Base-by-base conservation (phyloP, 2,329 filamentous ascomycete species). In the Fusarium robinianum region DNA sequence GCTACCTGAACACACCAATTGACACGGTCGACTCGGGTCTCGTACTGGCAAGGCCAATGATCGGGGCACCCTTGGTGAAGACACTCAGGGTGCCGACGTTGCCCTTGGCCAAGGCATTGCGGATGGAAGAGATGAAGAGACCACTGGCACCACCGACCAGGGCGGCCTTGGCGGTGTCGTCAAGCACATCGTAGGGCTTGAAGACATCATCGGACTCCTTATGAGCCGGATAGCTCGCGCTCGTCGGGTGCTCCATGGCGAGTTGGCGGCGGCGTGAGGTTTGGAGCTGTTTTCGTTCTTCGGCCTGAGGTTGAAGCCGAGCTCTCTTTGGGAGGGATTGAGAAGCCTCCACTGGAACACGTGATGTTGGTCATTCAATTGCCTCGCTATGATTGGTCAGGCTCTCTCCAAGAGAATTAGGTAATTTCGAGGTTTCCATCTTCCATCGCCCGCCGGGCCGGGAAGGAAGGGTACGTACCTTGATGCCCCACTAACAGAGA, bases 31-130 rank as follows among this genome's bases (percentile, higher is more conserved):
- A 25, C 5, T 6, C 14, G 14, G 31, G n/a, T 8, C 6, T 32
- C 65, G 36, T 67, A 71, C 68, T 61, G 51, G 62, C 63, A 25
- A 71, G 61, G 31, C 69, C 86, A 64, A 92, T 87, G 35, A 85
- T 85, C 63, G 84, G 76, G 56, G 90, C 91, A 44, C 84, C 85
- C 63, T 83, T 82, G 32, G 88, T 88, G 66, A 97, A 84, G 63
- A 96, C 79, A 57, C 88, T 87, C 75, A 85, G 81, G 51, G 84
- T 79, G 60, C 90, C 89, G 56, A 94, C 76, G 69, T 96, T 96
- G 67, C 82, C 79, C 75, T 84, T 90, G 41, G 85, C 79, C 60
- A 96, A 79, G 46, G 90, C 89, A 75, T 95, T 97, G 75, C 91
- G 88, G 56, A 95, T 78, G 41, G 87, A 85, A 36, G 89, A 86